Evolutionary conservation across 305 asterid genomes (phyloP).

Genomic region (Rubia occidens): DNA sequence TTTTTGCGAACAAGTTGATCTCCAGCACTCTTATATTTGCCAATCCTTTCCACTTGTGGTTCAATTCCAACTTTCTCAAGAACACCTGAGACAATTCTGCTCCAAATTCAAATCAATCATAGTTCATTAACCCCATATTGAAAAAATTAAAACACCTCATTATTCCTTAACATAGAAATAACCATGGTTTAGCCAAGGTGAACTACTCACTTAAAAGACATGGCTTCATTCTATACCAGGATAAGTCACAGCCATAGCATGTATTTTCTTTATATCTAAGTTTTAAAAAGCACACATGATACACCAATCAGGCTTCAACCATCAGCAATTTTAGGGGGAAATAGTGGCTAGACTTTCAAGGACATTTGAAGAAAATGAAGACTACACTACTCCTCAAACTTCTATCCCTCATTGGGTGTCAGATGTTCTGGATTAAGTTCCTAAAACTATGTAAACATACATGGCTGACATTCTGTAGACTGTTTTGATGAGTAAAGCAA

Average conservation of each 20-base stretch:
- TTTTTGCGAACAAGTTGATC: constrained; percentile 76
- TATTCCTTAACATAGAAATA: not conserved
- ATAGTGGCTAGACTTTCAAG: not conserved
- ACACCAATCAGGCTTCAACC: not conserved
- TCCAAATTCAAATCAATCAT: constrained; percentile 7
- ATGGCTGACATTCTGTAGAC: not conserved
- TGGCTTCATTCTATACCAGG: not conserved
- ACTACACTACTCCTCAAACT: not conserved
- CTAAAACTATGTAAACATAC: not conserved
- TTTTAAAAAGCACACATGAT: not conserved
- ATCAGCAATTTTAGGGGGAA: not conserved
- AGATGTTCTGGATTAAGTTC: not conserved
- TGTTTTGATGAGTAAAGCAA: not conserved
- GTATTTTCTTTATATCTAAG: not conserved
- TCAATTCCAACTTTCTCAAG: constrained; percentile 90
- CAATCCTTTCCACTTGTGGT: constrained; percentile 88
- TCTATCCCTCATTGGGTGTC: not conserved
- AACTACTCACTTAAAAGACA: not conserved
- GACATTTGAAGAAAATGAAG: not conserved
- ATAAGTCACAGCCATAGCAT: constrained; percentile 3
- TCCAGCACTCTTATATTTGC: constrained; percentile 97
- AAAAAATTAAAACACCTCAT: not conserved
- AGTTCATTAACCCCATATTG: not conserved
- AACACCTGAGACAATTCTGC: constrained; percentile 56
- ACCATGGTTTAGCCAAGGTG: not conserved